Percentiles rank a stretch among this genome's conserved stretches.
Evolutionary conservation across 2,329 filamentous ascomycete species (phyloP).

Genomic region (Colletotrichum sp.): DNA sequence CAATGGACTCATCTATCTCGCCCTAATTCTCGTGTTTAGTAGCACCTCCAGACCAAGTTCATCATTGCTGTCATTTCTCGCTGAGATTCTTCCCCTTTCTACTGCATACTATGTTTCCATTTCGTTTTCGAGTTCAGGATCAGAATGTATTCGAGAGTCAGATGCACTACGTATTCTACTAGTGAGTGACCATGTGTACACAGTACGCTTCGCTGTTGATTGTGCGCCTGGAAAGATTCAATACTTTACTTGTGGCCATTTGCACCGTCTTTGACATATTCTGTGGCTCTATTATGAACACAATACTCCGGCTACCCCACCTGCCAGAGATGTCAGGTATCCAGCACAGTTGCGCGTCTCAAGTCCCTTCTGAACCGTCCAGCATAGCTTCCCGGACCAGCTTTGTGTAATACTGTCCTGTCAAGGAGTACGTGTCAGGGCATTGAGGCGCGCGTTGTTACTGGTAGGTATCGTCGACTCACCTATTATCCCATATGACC

Average conservation of each 20-base stretch:
- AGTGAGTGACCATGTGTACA: background rate
- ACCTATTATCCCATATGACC: slow-evolving; percentile 66
- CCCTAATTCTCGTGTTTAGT: background rate
- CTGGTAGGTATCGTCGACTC: background rate
- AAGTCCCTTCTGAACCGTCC: slow-evolving; percentile 57
- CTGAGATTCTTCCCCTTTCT: too few species aligned
- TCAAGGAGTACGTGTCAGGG: background rate
- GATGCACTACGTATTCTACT: background rate
- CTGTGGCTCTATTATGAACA: background rate
- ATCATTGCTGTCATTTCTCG: too few species aligned
- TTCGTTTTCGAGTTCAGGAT: background rate
- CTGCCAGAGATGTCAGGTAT: slow-evolving; percentile 12
- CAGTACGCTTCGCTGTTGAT: background rate
- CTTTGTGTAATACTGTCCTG: slow-evolving; percentile 53
- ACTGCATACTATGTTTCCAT: too few species aligned
- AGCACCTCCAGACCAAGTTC: rapidly evolving
- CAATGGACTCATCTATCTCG: background rate
- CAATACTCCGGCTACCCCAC: too few species aligned
- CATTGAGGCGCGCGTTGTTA: rapidly evolving
- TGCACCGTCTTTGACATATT: background rate
- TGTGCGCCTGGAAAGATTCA: rapidly evolving
- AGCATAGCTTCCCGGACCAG: slow-evolving; percentile 46
- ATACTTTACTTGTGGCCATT: background rate
- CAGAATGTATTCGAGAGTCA: background rate
- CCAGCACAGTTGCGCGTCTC: slow-evolving; percentile 61